Conservation (phyloP, 78 protist species). For the Tieghemostelium lacteum region DNA sequence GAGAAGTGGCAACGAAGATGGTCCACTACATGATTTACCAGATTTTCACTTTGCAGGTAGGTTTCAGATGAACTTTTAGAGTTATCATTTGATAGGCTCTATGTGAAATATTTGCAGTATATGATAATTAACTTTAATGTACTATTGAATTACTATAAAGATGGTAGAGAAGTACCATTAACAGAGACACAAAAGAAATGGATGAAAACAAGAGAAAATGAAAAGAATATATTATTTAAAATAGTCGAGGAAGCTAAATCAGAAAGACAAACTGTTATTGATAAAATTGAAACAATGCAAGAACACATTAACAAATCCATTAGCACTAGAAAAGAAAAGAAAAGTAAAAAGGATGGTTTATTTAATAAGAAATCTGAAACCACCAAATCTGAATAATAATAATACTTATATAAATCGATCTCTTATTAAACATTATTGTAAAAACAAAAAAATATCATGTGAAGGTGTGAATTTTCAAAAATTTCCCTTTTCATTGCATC, state of each 20-base stretch:
- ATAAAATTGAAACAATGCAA: slow-evolving; percentile 7
- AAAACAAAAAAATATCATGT: no score
- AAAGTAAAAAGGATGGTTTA: slow-evolving; percentile 8
- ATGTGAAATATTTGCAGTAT: no score
- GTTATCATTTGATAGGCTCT: no score
- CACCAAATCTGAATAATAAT: not conserved
- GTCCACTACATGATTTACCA: slow-evolving; percentile 71
- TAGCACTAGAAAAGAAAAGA: slow-evolving; percentile 21
- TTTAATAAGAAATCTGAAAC: slow-evolving; percentile 6
- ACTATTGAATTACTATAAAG: not conserved
- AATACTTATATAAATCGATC: not conserved
- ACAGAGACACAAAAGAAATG: slow-evolving; percentile 62
- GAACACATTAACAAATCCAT: slow-evolving; percentile 15
- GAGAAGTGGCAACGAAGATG: slow-evolving; percentile 78
- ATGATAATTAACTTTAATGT: not conserved
- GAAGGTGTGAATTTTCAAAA: no score
- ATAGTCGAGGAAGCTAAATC: slow-evolving; percentile 14
- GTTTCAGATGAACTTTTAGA: not conserved
- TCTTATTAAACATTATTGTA: no score
- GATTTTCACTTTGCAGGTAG: slow-evolving; percentile 77
- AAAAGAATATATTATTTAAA: slow-evolving; percentile 21
- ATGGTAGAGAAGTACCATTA: slow-evolving; percentile 47
- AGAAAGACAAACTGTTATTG: slow-evolving; percentile 14
- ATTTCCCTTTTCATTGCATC: no score
- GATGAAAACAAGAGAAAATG: slow-evolving; percentile 41